phyloP scores from a whole-genome alignment of 805 yeast genomes.

The Barnettozyma wickerhamii region DNA sequence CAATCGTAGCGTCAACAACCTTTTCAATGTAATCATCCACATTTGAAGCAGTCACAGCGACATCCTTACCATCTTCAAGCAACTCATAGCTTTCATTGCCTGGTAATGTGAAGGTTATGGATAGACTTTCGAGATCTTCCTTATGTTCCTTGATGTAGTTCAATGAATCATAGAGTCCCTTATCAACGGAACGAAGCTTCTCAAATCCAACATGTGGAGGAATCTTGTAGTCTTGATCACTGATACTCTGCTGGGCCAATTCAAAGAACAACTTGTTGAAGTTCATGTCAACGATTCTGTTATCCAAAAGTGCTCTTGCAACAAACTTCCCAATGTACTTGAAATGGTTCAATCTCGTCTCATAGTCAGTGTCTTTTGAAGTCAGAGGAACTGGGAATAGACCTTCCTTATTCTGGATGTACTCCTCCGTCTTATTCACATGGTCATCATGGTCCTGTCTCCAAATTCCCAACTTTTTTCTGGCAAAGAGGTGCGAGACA shows the following conservation, averaged over 20 bases:
- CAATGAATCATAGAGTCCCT: constrained; percentile 54
- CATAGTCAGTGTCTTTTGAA: constrained; percentile 30
- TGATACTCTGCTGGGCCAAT: constrained; percentile 39
- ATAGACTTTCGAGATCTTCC: constrained; percentile 43
- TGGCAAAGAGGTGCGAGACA: constrained; percentile 71
- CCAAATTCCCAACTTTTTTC: constrained; percentile 63
- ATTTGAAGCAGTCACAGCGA: constrained; percentile 47
- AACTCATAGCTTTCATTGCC: constrained; percentile 65
- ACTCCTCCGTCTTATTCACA: constrained; percentile 27
- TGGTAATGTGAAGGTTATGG: constrained; percentile 69
- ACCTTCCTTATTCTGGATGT: constrained; percentile 43
- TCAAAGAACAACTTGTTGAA: constrained; percentile 71
- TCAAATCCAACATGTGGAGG: constrained; percentile 9
- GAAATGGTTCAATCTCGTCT: constrained; percentile 49
- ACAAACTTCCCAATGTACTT: constrained; percentile 73
- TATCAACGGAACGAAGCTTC: constrained; percentile 50
- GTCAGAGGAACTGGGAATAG: constrained; percentile 70
- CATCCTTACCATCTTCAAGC: constrained; percentile 48
- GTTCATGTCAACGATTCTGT: constrained; percentile 79
- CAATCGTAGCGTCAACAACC: constrained; percentile 56
- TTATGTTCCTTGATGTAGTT: constrained; percentile 42
- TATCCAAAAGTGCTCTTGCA: constrained; percentile 83
- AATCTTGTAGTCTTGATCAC: constrained; percentile 8
- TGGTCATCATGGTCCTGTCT: constrained; percentile 34
- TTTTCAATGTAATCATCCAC: constrained; percentile 51